These are phyloP conservation scores for Torrubiellomyces zombiae DNA, from an alignment of 2,329 filamentous ascomycete species.

Conservation along the genomic window DNA sequence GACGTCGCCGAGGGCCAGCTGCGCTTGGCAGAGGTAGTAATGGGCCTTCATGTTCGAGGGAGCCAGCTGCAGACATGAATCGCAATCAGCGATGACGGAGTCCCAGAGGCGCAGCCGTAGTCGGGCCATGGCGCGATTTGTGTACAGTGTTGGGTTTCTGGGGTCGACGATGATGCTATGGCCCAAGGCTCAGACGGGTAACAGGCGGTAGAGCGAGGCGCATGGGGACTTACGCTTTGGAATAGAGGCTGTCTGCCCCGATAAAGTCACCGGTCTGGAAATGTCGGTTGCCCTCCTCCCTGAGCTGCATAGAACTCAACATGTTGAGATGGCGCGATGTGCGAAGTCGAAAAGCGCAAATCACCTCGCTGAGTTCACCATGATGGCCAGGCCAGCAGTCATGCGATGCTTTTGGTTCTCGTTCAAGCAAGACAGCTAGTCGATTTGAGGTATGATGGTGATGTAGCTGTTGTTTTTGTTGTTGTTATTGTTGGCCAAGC, in stretches of 20 bases:
- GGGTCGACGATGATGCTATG: slow-evolving; percentile 60
- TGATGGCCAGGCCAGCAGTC: too few relatives aligned
- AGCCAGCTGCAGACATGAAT: slow-evolving; percentile 53
- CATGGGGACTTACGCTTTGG: slow-evolving; percentile 41
- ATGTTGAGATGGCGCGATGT: too few relatives aligned
- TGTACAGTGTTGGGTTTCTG: slow-evolving; percentile 64
- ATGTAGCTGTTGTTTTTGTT: too few relatives aligned
- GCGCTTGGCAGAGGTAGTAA: slow-evolving; percentile 70
- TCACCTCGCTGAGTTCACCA: too few relatives aligned
- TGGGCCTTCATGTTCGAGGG: slow-evolving; percentile 59
- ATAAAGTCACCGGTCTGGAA: slow-evolving; percentile 50
- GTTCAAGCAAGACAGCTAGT: too few relatives aligned
- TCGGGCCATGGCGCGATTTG: slow-evolving; percentile 74
- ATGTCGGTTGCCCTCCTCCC: slow-evolving; percentile 44
- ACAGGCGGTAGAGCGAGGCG: slow-evolving; percentile 3
- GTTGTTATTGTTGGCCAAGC: too few relatives aligned
- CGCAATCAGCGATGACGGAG: slow-evolving; percentile 60
- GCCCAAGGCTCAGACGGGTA: too few relatives aligned
- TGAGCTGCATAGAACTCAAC: slow-evolving; percentile 24
- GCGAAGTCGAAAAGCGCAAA: too few relatives aligned
- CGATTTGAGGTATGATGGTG: too few relatives aligned
- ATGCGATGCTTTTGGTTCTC: too few relatives aligned
- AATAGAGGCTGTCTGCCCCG: slow-evolving; percentile 53
- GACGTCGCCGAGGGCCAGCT: slow-evolving; percentile 47
- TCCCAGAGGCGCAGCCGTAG: slow-evolving; percentile 60